phyloP scores from a whole-genome alignment of 768 basidiomycete genomes.

The Lactifluus hygrophoroides region DNA sequence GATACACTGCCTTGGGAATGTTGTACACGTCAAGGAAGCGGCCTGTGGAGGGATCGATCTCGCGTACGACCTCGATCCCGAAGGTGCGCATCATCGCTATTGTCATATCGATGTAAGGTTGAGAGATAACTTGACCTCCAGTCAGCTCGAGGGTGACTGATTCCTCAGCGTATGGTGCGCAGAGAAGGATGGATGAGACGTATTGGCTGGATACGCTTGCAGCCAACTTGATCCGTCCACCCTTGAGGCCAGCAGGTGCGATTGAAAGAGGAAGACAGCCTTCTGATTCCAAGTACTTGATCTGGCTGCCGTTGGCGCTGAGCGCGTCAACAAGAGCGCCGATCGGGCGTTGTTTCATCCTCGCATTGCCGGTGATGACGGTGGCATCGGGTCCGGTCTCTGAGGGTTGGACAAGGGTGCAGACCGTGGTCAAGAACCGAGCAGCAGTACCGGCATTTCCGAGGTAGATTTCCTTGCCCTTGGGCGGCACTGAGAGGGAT shows the following conservation, averaged over 20 bases:
- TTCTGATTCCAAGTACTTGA: constrained; percentile 67
- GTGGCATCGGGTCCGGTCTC: constrained; percentile 42
- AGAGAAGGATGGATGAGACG: constrained; percentile 93
- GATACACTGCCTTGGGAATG: constrained; percentile 74
- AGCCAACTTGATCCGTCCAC: constrained; percentile 75
- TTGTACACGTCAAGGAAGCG: constrained; percentile 70
- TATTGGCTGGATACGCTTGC: constrained; percentile 97
- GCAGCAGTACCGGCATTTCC: constrained; percentile 97
- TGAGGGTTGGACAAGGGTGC: constrained; percentile 65
- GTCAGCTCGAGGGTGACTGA: constrained; percentile 84
- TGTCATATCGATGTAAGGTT: constrained; percentile 99
- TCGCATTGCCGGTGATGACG: constrained; percentile 90
- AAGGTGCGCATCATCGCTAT: constrained; percentile 96
- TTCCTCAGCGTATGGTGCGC: constrained; percentile 84
- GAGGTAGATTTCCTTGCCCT: constrained; percentile 86
- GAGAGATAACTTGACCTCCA: constrained; percentile 94
- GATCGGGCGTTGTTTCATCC: constrained; percentile 98
- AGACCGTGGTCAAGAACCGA: constrained; percentile 94
- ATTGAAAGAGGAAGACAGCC: constrained; percentile 90
- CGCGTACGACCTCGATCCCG: constrained; percentile 67
- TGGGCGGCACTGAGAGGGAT: constrained; percentile 61
- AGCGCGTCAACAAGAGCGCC: constrained; percentile 92
- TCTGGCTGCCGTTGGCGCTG: constrained; percentile 63
- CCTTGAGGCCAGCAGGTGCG: constrained; percentile 71
- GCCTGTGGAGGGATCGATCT: constrained; percentile 50